Evolutionary conservation across 2,329 filamentous ascomycete species (phyloP), one percentile per base, ranked within the genome.

Genomic region (Cryphonectria japonica): DNA sequence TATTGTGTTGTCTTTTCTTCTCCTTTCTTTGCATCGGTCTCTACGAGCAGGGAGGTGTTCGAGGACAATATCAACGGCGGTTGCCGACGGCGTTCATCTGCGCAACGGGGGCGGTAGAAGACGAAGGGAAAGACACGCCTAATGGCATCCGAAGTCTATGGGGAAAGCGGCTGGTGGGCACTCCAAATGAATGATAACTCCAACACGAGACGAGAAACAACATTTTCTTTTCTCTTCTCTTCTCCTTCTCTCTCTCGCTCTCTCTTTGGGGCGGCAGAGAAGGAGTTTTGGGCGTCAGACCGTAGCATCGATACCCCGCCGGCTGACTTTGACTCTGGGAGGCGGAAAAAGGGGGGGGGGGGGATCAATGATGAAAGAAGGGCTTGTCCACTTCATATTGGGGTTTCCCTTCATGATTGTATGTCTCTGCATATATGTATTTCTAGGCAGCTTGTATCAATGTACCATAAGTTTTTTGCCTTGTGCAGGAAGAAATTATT

Each of bases 241-340:
- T 66, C 37, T 50, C 14, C 34, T 41, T 66, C 37, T 50, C 14
- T 26, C 39, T 60, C 34, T 39, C 50, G 59, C 41, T 50, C 50
- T 54, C 50, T 54, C 50, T 57, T 29, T 29, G 52, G 14, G 46
- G 29, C 61, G 14, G 16, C 59, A 59, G 46, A 65, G 68, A 68
- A 68, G 71, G 71, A 70, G 71, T 72, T 72, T 26, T 63, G 66
- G 62, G 62, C 68, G 68, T 43, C 41, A 57, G 34, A 61, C 46
- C 68, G 54, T 39, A 63, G 32, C 50, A 71, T 69, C 67, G 62
- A 71, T 71, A 71, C 71, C 71, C 65, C 39, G n/a, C 54, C 46
- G 66, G 59, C 43, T 54, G 26, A 46, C 66, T 67, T 70, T 61
- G 29, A 66, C 60, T 61, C 39, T 61, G 34, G 71, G 39, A 34